Base-by-base conservation (phyloP, 257 asterid genomes). In the Solanum pimpinellifolium region DNA sequence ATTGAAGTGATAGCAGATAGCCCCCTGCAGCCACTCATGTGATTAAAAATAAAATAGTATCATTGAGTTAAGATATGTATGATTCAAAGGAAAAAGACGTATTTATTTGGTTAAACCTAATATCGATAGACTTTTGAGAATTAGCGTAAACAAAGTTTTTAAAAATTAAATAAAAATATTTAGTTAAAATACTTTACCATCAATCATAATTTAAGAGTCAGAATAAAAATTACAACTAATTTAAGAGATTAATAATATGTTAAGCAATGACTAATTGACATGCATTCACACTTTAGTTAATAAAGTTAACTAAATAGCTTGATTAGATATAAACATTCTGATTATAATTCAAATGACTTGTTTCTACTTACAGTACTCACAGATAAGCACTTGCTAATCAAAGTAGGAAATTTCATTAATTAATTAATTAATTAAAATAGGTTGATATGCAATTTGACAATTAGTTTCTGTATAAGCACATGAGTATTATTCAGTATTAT, bases 141-240 rank as follows among this genome's bases (percentile, higher is more conserved):
- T 25, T 25, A 1, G 2, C 10, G 0, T 11, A 66, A 25, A 11
- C 5, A 1, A 5, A 20, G 1, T 25, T 25, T 25, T 12, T 0
- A 5, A 66, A 66, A 25, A 5, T 25, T 5, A 10, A 25, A 66
- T 11, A 2, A n/a, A n/a, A 5, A 62, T 10, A n/a, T n/a, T 5
- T 65, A n/a, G 7, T 62, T n/a, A 4, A 1, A 11, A n/a, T 7
- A 23, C 31, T n/a, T 62, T 62, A 62, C n/a, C 70, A 62, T 62
- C 65, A n/a, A n/a, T 11, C 18, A n/a, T 65, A 11, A 10, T 11
- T 65, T 5, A 49, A 49, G 16, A 2, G 25, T 59, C 0, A 11
- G 6, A 65, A 65, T n/a, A 6, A 65, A n/a, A n/a, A 11, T n/a
- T n/a, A n/a, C 0, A 4, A 65, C 8, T n/a, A n/a, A 65, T 65